Base-by-base conservation (phyloP, 352 stramenopile species). In the Blastocystis sp. region DNA sequence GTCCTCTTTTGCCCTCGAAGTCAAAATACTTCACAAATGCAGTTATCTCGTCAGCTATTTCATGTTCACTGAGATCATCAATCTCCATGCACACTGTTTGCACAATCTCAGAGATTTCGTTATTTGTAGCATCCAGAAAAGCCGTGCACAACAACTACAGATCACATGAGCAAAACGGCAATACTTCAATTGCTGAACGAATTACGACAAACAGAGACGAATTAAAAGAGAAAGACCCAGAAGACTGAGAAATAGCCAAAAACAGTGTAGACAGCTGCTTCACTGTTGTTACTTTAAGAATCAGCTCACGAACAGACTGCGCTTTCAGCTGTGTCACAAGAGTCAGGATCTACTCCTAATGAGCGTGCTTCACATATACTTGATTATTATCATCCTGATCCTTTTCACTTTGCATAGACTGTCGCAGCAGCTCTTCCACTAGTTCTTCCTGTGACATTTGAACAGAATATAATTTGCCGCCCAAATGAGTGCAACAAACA, bases 1-100 rank as follows among this genome's bases (percentile, higher is more conserved):
- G 13, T 18, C 26, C 64, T 61, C 50, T 37, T 39, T 80, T 80
- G 20, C 70, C 70, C 18, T 80, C 70, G 43, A 80, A 80, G 26
- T 80, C 70, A 61, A 80, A 66, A 61, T 63, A 80, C 47, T 80
- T 41, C 26, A 66, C 20, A 47, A 80, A 80, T 29, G 64, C 70
- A 37, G 13, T 45, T 3, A 80, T 54, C 11, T 62, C 54, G 13
- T 34, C 26, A 13, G 47, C 41, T 8, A 63, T 47, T 63, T 80
- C 70, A 20, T 43, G 18, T 39, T 43, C 70, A 47, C 47, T 34
- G 9, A 80, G 34, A 80, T 80, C 70, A 8, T 80, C 70, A 3
- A 80, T 80, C 41, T 80, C 70, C 11, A 80, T 59, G 34, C 70
- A 80, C 1, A 80, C 41, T 9, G 45, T 80, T 34, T 80, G 70